Evolutionary conservation across 805 yeast genomes (phyloP), one percentile per base, ranked within the genome.

Genomic region (Candida gorgasii): DNA sequence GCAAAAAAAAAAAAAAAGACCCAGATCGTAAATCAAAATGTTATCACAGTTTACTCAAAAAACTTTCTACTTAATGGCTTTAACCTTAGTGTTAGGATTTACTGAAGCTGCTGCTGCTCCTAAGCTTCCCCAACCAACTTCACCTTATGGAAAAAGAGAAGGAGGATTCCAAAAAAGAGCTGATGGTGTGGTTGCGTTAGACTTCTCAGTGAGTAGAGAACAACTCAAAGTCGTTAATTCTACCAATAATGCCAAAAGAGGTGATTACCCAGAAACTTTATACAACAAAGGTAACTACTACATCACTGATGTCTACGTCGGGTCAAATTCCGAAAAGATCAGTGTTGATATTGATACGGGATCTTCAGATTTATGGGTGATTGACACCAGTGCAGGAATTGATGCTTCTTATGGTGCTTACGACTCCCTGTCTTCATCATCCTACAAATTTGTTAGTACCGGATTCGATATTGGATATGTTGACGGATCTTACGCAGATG

Each of bases 391-490:
- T 4, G 16, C 29, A 8, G 48, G 45, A 1, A 20, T 18, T 19
- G 36, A 46, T 15, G 37, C 39, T 16, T 14, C 22, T 1, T 70
- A 58, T 40, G 79, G 79, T 20, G 56, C 69, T 11, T 75, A 68
- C 45, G 59, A 69, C 45, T 39, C 54, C 1, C 41, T 54, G 3
- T 24, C 45, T 3, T 73, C 78, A 2, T 45, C 63, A 0, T 44
- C 71, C 8, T 73, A 56, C 47, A 22, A 50, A 3, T 40, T 43
- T n/a, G 62, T 71, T 41, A 66, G 64, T 3, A 48, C 57, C 4
- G 49, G 56, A 0, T 78, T 78, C 50, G 35, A 51, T 8, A 75
- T 77, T 45, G 22, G 50, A 2, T 78, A 78, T 49, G 80, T 70
- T 5, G 84, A 78, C 54, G 51, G 57, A 3, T 67, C 79, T 2